Base-by-base conservation (phyloP, 2,329 filamentous ascomycete species). In the Penicillium sp. region DNA sequence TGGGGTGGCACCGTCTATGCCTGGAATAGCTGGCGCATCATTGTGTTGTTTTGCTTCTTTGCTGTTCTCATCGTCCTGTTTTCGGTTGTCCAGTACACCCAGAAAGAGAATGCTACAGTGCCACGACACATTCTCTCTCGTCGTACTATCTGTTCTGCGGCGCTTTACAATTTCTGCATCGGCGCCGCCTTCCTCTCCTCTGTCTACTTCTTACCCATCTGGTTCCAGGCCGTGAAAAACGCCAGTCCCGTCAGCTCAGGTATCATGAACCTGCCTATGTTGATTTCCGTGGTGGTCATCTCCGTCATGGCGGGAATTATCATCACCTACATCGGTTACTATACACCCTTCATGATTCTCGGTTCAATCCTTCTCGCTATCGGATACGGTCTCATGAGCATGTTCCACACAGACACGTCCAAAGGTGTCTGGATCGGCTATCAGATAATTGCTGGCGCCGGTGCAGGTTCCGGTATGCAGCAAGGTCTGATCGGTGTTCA, bases 81-180 rank as follows among this genome's bases (percentile, higher is more conserved):
- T 42, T 4, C 57, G 6, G n/a, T 61, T 64, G 81, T 29, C 76
- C 66, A 44, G 70, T 83, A 44, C 77, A 82, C 74, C 68, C 74
- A 79, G 65, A 75, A 77, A 19, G 81, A 83, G 25, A 73, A 74
- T 49, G 81, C 78, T 7, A 81, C 79, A 8, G 68, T 84, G n/a
- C 82, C 82, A 27, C 80, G 79, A 33, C 71, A 78, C 17, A 75
- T 84, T 49, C 75, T 83, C 63, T 77, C 71, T 54, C 75, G 81
- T 61, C 75, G 81, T 23, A 76, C 69, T 38, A 67, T 78, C 21
- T 66, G 71, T 12, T 57, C 68, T 38, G 65, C 70, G 35, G 56
- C 64, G 5, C 68, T 68, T 57, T 77, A 71, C 66, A 62, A 64
- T 21, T 55, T 55, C 23, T 51, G 47, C 15, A 4, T 55, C 17